Conservation (phyloP, 495 filamentous ascomycete species). For the Elasticomyces elasticus region DNA sequence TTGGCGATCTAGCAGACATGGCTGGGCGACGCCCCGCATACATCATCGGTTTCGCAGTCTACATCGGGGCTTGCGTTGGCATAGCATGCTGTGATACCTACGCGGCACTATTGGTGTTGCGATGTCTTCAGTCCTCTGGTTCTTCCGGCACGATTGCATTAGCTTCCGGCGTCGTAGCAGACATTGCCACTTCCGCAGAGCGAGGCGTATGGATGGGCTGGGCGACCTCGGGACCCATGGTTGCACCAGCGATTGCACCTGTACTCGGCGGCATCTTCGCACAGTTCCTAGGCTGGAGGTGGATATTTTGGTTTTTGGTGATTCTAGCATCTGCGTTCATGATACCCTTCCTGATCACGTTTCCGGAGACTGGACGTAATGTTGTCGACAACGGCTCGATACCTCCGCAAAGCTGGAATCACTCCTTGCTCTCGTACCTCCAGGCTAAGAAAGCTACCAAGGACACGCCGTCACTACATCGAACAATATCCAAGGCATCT, state of each 20-base stretch:
- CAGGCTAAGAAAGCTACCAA: slow-evolving; percentile 17
- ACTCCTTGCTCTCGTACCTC: slow-evolving; percentile 33
- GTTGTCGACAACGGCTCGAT: slow-evolving; percentile 35
- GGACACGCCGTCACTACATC: slow-evolving; percentile 24
- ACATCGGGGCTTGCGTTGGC: slow-evolving; percentile 34
- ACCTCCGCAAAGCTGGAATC: slow-evolving; percentile 33
- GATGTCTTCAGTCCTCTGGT: slow-evolving; percentile 27
- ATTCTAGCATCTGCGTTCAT: slow-evolving; percentile 32
- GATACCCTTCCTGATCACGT: slow-evolving; percentile 22
- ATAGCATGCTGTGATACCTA: slow-evolving; percentile 31
- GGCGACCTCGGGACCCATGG: slow-evolving; percentile 27
- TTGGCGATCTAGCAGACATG: slow-evolving; percentile 36
- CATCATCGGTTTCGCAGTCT: slow-evolving; percentile 33
- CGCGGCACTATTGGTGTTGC: slow-evolving; percentile 25
- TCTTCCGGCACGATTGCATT: slow-evolving; percentile 28
- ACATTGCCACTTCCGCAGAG: slow-evolving; percentile 31
- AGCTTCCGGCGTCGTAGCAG: slow-evolving; percentile 31
- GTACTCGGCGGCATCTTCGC: slow-evolving; percentile 28
- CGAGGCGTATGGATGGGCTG: slow-evolving; percentile 34
- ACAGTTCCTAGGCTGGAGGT: slow-evolving; percentile 28
- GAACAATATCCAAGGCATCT: slow-evolving; percentile 15
- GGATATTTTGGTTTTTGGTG: slow-evolving; percentile 30
- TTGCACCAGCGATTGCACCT: slow-evolving; percentile 26
- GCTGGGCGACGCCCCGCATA: slow-evolving; percentile 35
- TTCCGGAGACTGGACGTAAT: slow-evolving; percentile 25